phyloP scores from a whole-genome alignment of 306 rosid genomes.

The Trichosanthes truncata region DNA sequence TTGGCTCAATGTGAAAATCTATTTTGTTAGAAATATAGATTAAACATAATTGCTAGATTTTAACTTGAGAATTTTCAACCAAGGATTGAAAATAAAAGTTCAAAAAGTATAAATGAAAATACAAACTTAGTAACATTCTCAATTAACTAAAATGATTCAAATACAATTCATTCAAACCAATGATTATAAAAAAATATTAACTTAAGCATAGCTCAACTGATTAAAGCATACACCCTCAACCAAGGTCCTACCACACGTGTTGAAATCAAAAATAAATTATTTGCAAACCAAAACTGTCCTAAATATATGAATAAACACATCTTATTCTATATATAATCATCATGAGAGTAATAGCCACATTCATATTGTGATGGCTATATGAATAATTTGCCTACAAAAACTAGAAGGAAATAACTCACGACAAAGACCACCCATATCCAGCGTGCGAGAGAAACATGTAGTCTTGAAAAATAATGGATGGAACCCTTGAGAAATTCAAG shows the following conservation, averaged over 20 bases:
- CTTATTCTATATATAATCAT: neutral
- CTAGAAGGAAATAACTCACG: neutral
- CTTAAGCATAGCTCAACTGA: too few relatives aligned
- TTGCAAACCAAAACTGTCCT: too few relatives aligned
- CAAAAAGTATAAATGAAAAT: neutral
- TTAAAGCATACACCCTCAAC: too few relatives aligned
- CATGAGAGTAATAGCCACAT: neutral
- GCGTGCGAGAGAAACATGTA: neutral
- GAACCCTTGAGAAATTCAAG: neutral
- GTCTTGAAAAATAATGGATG: neutral
- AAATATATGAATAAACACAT: neutral
- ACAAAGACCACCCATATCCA: neutral
- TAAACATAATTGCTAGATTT: neutral
- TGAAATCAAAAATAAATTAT: too few relatives aligned
- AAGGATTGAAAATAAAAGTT: too few relatives aligned
- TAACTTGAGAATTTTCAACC: neutral
- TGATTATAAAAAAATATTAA: too few relatives aligned
- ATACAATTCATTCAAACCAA: too few relatives aligned
- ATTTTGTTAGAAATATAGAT: neutral
- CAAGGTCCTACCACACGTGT: too few relatives aligned
- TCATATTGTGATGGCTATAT: neutral
- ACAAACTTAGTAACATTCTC: too few relatives aligned
- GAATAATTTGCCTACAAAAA: neutral
- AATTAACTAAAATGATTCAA: too few relatives aligned
- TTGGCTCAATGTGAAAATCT: too few relatives aligned